phyloP scores from a whole-genome alignment of 805 yeast species.

The Saccharomycodes ludwigii region DNA sequence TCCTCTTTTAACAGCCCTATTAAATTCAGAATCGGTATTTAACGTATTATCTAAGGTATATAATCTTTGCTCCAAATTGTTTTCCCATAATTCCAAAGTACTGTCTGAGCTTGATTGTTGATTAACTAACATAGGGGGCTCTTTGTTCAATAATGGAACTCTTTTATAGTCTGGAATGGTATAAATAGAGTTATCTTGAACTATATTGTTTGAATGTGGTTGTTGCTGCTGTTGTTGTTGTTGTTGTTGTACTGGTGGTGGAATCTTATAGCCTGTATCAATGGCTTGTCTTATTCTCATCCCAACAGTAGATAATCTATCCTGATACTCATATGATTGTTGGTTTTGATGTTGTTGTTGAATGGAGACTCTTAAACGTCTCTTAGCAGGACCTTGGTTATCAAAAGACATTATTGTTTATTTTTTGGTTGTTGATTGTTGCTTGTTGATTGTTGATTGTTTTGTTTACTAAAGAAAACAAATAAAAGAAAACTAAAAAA shows the following conservation, averaged over 20 bases:
- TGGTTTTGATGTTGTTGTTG: not conserved
- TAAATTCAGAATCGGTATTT: not conserved
- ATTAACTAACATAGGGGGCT: not conserved
- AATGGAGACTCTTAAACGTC: not conserved
- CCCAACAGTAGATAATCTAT: conserved; percentile 42
- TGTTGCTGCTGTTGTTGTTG: not conserved
- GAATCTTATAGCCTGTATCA: conserved; percentile 40
- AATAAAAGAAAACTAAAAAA: no score
- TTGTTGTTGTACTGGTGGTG: not conserved
- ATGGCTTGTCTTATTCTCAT: conserved; percentile 64
- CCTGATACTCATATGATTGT: conserved; percentile 24
- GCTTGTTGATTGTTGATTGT: no score
- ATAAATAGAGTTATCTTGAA: conserved; percentile 2
- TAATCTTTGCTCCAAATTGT: not conserved
- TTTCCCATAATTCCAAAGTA: conserved; percentile 1
- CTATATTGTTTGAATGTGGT: no score
- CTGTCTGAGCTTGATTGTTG: not conserved
- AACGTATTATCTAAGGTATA: not conserved
- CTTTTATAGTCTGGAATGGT: conserved; percentile 5
- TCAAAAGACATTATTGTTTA: no score
- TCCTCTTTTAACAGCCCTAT: conserved; percentile 1
- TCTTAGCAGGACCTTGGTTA: no score
- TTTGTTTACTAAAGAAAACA: no score
- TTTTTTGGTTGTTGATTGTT: no score
- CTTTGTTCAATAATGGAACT: conserved; percentile 1